Percentiles rank a stretch among this genome's conserved stretches.
These are phyloP conservation scores for Gossypium turneri DNA, from an alignment of 345 rosid species.

Conservation along the genomic window DNA sequence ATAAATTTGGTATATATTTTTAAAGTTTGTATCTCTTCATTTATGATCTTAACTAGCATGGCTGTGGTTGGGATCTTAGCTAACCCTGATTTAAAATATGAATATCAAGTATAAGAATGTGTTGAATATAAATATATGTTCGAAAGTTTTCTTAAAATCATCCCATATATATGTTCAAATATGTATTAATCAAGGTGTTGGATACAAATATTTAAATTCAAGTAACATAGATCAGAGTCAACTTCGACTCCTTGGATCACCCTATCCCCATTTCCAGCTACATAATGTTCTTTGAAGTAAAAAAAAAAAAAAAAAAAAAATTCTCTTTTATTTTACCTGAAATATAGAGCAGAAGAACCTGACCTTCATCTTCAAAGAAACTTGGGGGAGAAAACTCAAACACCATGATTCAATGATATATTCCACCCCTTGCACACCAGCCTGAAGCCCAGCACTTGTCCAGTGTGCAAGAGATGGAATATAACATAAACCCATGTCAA, in stretches of 20 bases:
- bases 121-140: too few relatives aligned
- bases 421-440: constrained; percentile 8
- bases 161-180: too few relatives aligned
- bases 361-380: not conserved
- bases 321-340: not conserved
- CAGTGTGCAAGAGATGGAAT: constrained; percentile 14
- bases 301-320: not conserved
- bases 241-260: not conserved
- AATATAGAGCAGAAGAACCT: not conserved
- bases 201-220: too few relatives aligned
- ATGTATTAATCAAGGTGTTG: too few relatives aligned
- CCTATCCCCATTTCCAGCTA: not conserved
- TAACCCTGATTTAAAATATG: too few relatives aligned
- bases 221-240: not conserved
- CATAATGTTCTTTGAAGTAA: not conserved
- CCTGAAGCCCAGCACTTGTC: not conserved
- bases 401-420: constrained; percentile 4
- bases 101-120: too few relatives aligned
- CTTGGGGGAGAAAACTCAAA: not conserved
- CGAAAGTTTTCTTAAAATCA: too few relatives aligned
- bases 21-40: not conserved
- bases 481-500: constrained; percentile 8
- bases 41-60: not conserved
- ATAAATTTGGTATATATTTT: not conserved
- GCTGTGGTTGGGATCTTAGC: not conserved